A percentile compares a stretch with the other conserved stretches of the same genome.
These are phyloP conservation scores for Chamaecrista fasciculata DNA, from an alignment of 306 rosid genomes.

Conservation along the genomic window DNA sequence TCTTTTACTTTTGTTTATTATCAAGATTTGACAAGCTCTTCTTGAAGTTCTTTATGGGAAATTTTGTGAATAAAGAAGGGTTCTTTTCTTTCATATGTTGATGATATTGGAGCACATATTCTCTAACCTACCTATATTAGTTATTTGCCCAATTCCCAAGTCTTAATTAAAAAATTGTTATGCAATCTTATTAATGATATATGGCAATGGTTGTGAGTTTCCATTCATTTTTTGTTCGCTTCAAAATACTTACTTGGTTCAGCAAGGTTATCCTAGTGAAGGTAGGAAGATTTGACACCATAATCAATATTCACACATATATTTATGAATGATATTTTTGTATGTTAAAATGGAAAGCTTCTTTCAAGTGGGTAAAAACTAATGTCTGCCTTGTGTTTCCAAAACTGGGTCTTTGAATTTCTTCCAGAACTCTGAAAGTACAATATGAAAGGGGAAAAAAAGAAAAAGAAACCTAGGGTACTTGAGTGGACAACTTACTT, in stretches of 20 bases:
- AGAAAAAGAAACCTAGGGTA: not conserved
- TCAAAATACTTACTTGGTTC: slow-evolving; percentile 16
- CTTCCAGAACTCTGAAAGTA: not conserved
- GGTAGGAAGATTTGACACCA: not conserved
- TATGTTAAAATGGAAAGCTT: not conserved
- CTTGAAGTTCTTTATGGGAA: not conserved
- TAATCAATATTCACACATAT: not conserved
- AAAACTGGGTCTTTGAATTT: not conserved
- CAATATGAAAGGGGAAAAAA: not conserved
- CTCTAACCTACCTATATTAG: not conserved
- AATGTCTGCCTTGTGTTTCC: not conserved
- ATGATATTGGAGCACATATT: slow-evolving; percentile 8
- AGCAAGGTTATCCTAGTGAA: slow-evolving; percentile 19
- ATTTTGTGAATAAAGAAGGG: not conserved
- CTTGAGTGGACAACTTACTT: not conserved
- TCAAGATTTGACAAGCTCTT: slow-evolving; percentile 13
- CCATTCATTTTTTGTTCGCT: slow-evolving; percentile 12
- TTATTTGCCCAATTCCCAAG: not conserved
- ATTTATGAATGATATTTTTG: not conserved
- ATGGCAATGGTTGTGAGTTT: not conserved
- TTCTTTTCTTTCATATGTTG: not conserved
- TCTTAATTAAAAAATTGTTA: not conserved
- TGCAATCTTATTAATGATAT: not conserved
- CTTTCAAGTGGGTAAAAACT: not conserved
- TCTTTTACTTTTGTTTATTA: slow-evolving; percentile 11